Evolutionary conservation across 441 rosid species (phyloP), one percentile per base, ranked within the genome.

Genomic region (Gossypium schwendimanii): DNA sequence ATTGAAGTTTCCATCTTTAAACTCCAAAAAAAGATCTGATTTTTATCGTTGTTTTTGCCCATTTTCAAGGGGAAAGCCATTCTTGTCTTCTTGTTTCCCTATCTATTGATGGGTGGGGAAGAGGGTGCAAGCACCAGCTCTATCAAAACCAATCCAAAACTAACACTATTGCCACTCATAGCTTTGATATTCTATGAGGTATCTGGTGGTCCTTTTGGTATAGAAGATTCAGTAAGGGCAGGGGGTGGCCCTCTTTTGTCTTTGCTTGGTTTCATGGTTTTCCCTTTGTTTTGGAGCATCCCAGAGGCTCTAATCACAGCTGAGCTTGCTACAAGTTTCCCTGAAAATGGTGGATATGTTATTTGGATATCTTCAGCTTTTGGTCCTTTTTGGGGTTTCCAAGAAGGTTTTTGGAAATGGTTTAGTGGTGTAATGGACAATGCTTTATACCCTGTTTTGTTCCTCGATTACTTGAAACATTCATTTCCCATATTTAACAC

Each of bases 351-450:
- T 7, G 97, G 99, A 11, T 94, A 94, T 73, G 97, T 92, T 49
- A 26, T 91, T 58, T 94, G 99, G 99, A 85, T 92, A 49, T 86
- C 99, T 71, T 87, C 97, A 15, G 97, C 99, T 12, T 91, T 92
- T 79, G 97, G 97, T 60, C 88, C 92, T 18, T 94, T 91, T 62
- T 92, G 99, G 99, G 97, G 97, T 7, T 92, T 92, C 73, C 97
- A 92, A 44, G 96, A 94, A 82, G 97, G 99, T 12, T 91, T 88
- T 59, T 89, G 97, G 97, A 94, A 94, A 86, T 92, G 97, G 97
- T 83, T 94, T 72, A 94, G 99, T 83, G 97, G 62, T 3, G 62
- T 58, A 23, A 58, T 58, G 62, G 62, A 58, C 62, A 58, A 58
- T 58, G 36, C 36, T 44, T 85, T 94, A 3, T 92, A 94, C 71